These are phyloP conservation scores for Talaromyces sp. DNA, from an alignment of 2,329 filamentous ascomycete genomes.

Conservation along the genomic window DNA sequence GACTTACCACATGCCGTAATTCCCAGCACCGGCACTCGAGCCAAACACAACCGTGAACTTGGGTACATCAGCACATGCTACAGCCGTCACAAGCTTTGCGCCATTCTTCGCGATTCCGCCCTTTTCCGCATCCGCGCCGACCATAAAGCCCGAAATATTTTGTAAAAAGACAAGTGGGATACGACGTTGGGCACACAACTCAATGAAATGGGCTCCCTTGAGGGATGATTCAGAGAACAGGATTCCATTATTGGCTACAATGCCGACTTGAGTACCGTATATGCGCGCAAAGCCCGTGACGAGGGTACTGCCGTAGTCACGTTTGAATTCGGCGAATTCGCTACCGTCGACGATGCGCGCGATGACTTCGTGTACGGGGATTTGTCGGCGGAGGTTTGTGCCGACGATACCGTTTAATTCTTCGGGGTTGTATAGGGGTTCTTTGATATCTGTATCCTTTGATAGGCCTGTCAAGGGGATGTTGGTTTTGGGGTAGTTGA, in stretches of 20 bases:
- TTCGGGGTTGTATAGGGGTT: slow-evolving; percentile 74
- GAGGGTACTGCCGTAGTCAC: slow-evolving; percentile 80
- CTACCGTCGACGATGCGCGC: slow-evolving; percentile 89
- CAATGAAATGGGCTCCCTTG: slow-evolving; percentile 96
- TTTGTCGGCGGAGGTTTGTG: slow-evolving; percentile 80
- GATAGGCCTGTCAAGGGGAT: slow-evolving; percentile 27
- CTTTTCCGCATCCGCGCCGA: slow-evolving; percentile 84
- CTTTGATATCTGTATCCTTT: slow-evolving; percentile 53
- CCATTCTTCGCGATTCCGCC: slow-evolving; percentile 98
- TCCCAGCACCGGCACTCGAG: slow-evolving; percentile 86
- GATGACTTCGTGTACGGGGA: slow-evolving; percentile 87
- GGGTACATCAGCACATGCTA: slow-evolving; percentile 88
- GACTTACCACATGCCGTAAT: slow-evolving; percentile 89
- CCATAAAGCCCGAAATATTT: slow-evolving; percentile 98
- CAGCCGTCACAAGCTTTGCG: slow-evolving; percentile 92
- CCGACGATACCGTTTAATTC: slow-evolving; percentile 88
- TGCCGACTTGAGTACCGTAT: slow-evolving; percentile 85
- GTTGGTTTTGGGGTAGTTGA: slow-evolving; percentile 73
- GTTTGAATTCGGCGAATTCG: slow-evolving; percentile 92
- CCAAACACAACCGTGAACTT: slow-evolving; percentile 98
- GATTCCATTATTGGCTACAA: slow-evolving; percentile 94
- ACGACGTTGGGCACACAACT: slow-evolving; percentile 85
- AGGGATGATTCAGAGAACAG: slow-evolving; percentile 84
- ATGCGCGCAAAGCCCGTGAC: slow-evolving; percentile 90
- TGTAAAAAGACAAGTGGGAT: slow-evolving; percentile 92